These are phyloP conservation scores for Arthrobotrys megalospora DNA, from an alignment of 2,329 filamentous ascomycete genomes.

Conservation along the genomic window DNA sequence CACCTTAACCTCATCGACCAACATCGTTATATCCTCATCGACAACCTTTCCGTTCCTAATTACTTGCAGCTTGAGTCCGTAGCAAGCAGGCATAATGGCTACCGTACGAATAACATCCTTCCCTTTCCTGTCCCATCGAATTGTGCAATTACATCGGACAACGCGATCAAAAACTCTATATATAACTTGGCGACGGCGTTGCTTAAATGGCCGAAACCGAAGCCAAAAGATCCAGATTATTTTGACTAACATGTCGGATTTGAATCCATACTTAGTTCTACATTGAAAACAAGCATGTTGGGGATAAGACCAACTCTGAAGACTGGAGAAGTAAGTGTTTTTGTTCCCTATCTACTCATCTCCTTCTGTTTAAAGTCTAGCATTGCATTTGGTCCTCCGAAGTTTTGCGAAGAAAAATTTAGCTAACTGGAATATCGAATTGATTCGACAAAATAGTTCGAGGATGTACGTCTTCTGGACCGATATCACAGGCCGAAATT, in stretches of 20 bases:
- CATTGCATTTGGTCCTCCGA: not conserved
- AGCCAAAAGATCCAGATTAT: not conserved
- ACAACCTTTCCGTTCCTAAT: not conserved
- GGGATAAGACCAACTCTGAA: conserved; percentile 80
- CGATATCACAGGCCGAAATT: conserved; percentile 21
- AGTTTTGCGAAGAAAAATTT: conserved; percentile 64
- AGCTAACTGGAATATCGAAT: not conserved
- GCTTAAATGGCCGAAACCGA: not conserved
- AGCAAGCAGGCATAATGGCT: conserved; percentile 41
- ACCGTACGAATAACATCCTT: conserved; percentile 42
- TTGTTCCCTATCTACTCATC: not conserved
- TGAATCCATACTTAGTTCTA: conserved; percentile 72
- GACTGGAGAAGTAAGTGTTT: conserved; percentile 83
- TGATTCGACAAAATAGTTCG: conserved; percentile 61
- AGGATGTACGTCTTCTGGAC: conserved; percentile 63
- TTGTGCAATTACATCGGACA: conserved; percentile 12
- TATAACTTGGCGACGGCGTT: conserved; percentile 1
- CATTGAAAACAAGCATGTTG: conserved; percentile 83
- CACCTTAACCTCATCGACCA: not conserved
- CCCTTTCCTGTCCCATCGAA: conserved; percentile 18
- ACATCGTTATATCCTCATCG: not conserved
- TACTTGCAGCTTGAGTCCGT: not conserved
- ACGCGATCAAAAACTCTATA: conserved; percentile 39
- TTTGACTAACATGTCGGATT: conserved; percentile 24
- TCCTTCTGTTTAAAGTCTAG: conserved; percentile 16